phyloP scores from a whole-genome alignment of 2,329 filamentous ascomycete species.

The Magnaporthiopsis incrustans region DNA sequence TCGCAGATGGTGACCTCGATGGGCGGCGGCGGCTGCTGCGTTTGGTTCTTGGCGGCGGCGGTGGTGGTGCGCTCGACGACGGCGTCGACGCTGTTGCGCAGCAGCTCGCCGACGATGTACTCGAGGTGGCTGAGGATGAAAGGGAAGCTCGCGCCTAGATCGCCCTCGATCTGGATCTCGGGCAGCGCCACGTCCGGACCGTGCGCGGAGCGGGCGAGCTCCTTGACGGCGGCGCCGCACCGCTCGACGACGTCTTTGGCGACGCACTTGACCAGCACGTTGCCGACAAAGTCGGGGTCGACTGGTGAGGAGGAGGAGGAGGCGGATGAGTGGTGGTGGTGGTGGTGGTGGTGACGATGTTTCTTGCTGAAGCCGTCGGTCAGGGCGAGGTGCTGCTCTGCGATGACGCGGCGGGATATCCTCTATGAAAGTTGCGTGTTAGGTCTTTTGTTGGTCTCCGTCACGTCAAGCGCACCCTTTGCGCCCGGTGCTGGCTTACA shows the following conservation, averaged over 20 bases:
- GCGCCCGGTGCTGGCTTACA: constrained; percentile 38
- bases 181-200: constrained; percentile 65
- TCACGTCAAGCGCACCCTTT: not conserved
- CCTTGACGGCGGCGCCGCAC: constrained; percentile 68
- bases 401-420: constrained; percentile 92
- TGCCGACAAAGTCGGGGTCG: constrained; percentile 73
- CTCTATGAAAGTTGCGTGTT: constrained; percentile 46
- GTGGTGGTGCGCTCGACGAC: constrained; percentile 66
- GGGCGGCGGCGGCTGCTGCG: constrained; percentile 47
- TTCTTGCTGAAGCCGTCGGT: constrained; percentile 90
- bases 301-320: not conserved
- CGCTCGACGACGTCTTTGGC: constrained; percentile 81
- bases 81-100: constrained; percentile 91
- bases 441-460: not conserved
- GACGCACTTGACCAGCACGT: constrained; percentile 89
- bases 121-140: constrained; percentile 95
- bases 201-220: constrained; percentile 68
- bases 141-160: constrained; percentile 84
- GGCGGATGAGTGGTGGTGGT: not conserved
- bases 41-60: constrained; percentile 28
- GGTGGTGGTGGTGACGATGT: constrained; percentile 57
- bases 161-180: constrained; percentile 74
- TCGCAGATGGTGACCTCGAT: constrained; percentile 95
- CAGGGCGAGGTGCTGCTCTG: constrained; percentile 90
- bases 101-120: constrained; percentile 91